These are phyloP conservation scores for Amborella trichopoda DNA, from an alignment of 164 flowering plant species.

Conservation along the genomic window DNA sequence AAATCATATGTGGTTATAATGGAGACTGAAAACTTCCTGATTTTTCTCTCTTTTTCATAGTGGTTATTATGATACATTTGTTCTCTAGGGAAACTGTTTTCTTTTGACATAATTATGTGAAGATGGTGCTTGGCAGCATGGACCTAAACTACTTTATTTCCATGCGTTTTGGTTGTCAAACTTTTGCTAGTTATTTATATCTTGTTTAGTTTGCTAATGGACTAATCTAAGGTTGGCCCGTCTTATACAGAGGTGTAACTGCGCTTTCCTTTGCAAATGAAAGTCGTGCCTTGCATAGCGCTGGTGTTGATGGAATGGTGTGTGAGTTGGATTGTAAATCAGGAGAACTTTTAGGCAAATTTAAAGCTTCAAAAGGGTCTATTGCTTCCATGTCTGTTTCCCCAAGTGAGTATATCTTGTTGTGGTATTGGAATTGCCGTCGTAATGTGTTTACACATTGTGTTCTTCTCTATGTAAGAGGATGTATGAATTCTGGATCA, in stretches of 20 bases:
- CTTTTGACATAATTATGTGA: not conserved
- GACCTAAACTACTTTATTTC: not conserved
- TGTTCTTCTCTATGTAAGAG: no score
- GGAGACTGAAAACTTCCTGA: not conserved
- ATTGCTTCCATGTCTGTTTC: slow-evolving; percentile 18
- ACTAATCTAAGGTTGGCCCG: not conserved
- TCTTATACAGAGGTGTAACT: slow-evolving; percentile 18
- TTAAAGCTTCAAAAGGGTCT: slow-evolving; percentile 22
- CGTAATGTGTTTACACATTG: no score
- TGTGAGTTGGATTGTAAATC: slow-evolving; percentile 22
- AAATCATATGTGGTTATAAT: not conserved
- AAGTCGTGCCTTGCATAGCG: slow-evolving; percentile 13
- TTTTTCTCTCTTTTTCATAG: not conserved
- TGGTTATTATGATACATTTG: not conserved
- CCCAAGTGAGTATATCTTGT: slow-evolving; percentile 17
- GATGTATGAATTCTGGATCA: no score
- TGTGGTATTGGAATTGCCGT: no score
- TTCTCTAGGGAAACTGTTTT: not conserved
- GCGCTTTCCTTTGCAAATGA: slow-evolving; percentile 21
- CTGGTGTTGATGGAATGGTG: slow-evolving; percentile 25
- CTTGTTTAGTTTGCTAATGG: not conserved
- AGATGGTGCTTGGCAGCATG: not conserved
- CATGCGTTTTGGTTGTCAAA: not conserved
- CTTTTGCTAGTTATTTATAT: not conserved
- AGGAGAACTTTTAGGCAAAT: slow-evolving; percentile 19